Conservation (phyloP, 176 grass and related monocot genomes). For the Hsuehochloa calcarea region DNA sequence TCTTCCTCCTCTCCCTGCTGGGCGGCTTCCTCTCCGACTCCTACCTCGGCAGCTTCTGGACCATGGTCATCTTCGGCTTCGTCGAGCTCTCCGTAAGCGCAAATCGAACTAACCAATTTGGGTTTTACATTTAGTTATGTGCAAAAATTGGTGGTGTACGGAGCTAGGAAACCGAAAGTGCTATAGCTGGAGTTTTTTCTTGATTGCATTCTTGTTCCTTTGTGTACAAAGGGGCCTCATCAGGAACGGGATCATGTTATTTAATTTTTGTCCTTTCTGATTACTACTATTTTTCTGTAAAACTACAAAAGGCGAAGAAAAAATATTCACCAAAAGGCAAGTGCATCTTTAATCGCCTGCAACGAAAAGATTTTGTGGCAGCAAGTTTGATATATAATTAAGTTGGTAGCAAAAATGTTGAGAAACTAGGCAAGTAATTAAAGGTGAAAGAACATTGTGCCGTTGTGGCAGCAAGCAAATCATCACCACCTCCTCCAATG, state of each 20-base stretch:
- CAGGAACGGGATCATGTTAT: constrained; percentile 7
- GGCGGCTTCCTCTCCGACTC: constrained; percentile 90
- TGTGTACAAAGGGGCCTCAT: background rate
- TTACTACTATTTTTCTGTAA: background rate
- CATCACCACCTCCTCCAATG: constrained; percentile 27
- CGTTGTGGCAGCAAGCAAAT: constrained; percentile 44
- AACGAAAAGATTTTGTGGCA: constrained; percentile 24
- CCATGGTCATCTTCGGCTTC: constrained; percentile 85
- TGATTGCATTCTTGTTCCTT: constrained; percentile 38
- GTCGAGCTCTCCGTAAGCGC: constrained; percentile 74
- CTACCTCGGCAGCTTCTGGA: constrained; percentile 88
- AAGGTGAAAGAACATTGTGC: constrained; percentile 31
- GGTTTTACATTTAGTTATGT: too few species aligned
- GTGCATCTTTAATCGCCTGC: constrained; percentile 26
- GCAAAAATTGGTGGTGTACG: background rate
- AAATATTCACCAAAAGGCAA: background rate
- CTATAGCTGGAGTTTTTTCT: background rate
- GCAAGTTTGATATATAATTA: background rate
- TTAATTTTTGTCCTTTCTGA: background rate
- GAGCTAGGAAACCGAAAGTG: background rate
- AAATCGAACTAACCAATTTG: background rate
- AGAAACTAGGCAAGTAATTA: constrained; percentile 2
- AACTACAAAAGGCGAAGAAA: background rate
- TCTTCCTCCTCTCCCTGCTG: constrained; percentile 78
- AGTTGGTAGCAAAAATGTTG: background rate